Evolutionary conservation across 257 asterid species (phyloP), one percentile per base, ranked within the genome.

Genomic region (Marsdenia floribunda): DNA sequence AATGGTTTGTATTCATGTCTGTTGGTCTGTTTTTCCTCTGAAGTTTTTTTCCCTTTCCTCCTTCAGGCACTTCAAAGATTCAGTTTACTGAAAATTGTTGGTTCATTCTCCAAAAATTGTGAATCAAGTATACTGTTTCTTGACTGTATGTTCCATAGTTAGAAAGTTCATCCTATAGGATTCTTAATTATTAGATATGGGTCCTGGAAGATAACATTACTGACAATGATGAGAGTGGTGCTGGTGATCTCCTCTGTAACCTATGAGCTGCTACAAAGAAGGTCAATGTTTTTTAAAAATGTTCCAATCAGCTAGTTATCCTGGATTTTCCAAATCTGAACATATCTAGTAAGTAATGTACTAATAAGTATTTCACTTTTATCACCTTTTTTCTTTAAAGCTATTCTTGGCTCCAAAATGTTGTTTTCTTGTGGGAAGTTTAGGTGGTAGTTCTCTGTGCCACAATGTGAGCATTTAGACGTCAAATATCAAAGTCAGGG

Each of bases 1-100:
- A 84, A 87, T 94, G 97, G 98, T 93, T 87, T 79, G 71, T 68
- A 29, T 69, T 68, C 69, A 29, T 72, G 29, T 75, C 68, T 73
- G 33, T 73, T 29, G 60, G 42, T 50, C 14, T 60, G 9, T 38
- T 66, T 72, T 49, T 18, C n/a, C 24, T 75, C 63, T 73, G 66
- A 46, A 54, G 42, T 71, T 71, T 33, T 55, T 55, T 52, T 69
- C 55, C 11, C 21, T n/a, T 12, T 19, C 40, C 44, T 57, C 26
- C 46, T 67, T 26, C 70, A 10, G 61, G 13, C 16, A 18, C 29
- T 40, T 54, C 21, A 33, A 68, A 40, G 72, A 19, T 58, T 58
- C 70, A 69, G 29, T 26, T 68, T 44, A 68, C 5, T 21, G 50
- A n/a, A n/a, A 40, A 16, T 68, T 18, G 47, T 19, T 19, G 59